Conservation (phyloP, 768 basidiomycete genomes). For the Pulveroboletus sp. region DNA sequence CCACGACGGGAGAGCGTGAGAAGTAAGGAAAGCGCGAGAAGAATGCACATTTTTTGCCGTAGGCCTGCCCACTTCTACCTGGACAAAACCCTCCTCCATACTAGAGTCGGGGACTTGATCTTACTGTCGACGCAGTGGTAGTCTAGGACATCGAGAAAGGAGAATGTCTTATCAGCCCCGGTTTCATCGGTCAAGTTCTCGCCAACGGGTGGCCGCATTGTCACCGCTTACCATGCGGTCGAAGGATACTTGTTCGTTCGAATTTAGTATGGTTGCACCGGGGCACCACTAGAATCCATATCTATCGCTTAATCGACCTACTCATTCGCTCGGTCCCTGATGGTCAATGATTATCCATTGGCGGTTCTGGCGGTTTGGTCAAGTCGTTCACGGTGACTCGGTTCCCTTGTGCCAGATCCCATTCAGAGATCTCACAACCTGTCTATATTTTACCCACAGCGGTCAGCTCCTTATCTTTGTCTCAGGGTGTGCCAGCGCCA, state of each 20-base stretch:
- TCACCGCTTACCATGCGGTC: neutral
- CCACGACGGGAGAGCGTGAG: too few relatives aligned
- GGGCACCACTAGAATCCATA: constrained; percentile 2
- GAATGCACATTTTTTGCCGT: too few relatives aligned
- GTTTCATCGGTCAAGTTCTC: constrained; percentile 18
- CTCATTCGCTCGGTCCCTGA: constrained; percentile 19
- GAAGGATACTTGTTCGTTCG: neutral
- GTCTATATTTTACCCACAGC: constrained; percentile 1
- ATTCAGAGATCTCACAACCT: constrained; percentile 3
- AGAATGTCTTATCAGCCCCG: neutral
- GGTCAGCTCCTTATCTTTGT: constrained; percentile 7
- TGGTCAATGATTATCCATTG: constrained; percentile 13
- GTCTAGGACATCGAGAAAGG: constrained; percentile 4
- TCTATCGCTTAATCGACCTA: neutral
- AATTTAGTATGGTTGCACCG: constrained; percentile 15
- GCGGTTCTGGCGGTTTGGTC: constrained; percentile 7
- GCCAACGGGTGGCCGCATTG: constrained; percentile 9
- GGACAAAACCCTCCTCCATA: too few relatives aligned
- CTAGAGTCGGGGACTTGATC: too few relatives aligned
- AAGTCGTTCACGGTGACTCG: constrained; percentile 7
- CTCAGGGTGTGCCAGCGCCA: constrained; percentile 1
- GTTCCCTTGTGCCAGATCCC: neutral
- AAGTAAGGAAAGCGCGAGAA: too few relatives aligned
- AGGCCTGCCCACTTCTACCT: too few relatives aligned
- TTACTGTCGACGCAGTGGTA: too few relatives aligned